phyloP scores from a whole-genome alignment of 768 basidiomycete genomes.

The Tulasnella sp. region DNA sequence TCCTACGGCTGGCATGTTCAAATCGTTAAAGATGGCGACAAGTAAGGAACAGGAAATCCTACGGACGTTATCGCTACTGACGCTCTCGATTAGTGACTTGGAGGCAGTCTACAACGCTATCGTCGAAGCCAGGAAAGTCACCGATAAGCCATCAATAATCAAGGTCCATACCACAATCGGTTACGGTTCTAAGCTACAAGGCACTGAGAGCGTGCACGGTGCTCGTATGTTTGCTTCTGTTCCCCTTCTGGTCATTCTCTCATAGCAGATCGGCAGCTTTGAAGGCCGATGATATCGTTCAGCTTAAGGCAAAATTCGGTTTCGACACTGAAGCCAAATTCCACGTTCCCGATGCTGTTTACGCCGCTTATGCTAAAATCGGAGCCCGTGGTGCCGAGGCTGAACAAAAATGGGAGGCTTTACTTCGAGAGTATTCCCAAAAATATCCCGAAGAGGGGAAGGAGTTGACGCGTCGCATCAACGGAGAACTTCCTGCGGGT shows the following conservation, averaged over 20 bases:
- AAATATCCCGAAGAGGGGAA: constrained; percentile 76
- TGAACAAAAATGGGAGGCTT: constrained; percentile 60
- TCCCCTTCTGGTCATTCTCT: constrained; percentile 2
- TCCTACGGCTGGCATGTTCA: constrained; percentile 93
- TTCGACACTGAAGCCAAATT: constrained; percentile 71
- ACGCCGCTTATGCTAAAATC: constrained; percentile 51
- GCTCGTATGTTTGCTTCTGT: constrained; percentile 48
- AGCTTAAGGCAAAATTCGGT: constrained; percentile 73
- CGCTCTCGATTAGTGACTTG: constrained; percentile 45
- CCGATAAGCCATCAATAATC: constrained; percentile 77
- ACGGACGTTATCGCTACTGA: neutral
- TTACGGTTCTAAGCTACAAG: constrained; percentile 83
- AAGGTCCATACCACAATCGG: constrained; percentile 83
- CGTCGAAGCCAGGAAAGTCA: constrained; percentile 59
- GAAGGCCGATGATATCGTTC: constrained; percentile 79
- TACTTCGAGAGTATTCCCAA: constrained; percentile 54
- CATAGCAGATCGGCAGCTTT: constrained; percentile 41
- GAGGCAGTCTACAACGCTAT: constrained; percentile 67
- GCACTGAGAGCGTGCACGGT: constrained; percentile 91
- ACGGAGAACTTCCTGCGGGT: constrained; percentile 63
- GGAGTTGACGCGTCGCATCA: constrained; percentile 74
- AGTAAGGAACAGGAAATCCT: constrained; percentile 30
- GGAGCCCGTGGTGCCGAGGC: constrained; percentile 61
- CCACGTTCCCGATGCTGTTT: constrained; percentile 60
- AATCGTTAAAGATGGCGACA: constrained; percentile 67